Evolutionary conservation across 495 filamentous ascomycete genomes (phyloP).

Genomic region (Sordaria brevicollis): DNA sequence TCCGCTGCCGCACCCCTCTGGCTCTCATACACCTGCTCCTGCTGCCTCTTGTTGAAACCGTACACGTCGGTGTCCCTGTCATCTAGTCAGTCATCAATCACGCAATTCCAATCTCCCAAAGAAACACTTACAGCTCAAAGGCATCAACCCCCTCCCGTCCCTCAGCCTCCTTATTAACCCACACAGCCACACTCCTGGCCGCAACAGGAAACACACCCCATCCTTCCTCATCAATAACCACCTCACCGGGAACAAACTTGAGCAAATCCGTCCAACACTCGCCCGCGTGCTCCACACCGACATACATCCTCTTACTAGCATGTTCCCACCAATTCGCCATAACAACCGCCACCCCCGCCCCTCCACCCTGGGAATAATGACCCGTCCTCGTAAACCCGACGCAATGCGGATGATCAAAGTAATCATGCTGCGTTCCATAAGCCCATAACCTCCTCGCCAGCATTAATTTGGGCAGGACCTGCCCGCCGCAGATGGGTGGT

Average conservation of each 20-base stretch:
- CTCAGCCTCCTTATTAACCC: conserved; percentile 45
- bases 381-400: conserved; percentile 54
- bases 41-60: neutral
- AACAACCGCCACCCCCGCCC: conserved; percentile 47
- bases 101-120: neutral
- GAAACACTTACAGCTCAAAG: conserved; percentile 5
- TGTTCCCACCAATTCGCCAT: conserved; percentile 43
- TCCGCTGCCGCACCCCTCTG: neutral
- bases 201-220: conserved; percentile 46
- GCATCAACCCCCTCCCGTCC: conserved; percentile 36
- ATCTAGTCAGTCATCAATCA: neutral
- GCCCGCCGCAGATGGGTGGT: conserved; percentile 46
- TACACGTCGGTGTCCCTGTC: neutral
- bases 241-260: conserved; percentile 33
- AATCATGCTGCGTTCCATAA: conserved; percentile 60
- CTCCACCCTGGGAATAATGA: conserved; percentile 17
- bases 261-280: conserved; percentile 56
- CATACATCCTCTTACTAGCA: conserved; percentile 45
- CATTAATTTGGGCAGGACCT: conserved; percentile 46
- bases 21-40: neutral
- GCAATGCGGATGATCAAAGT: conserved; percentile 55
- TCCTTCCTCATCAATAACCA: conserved; percentile 45
- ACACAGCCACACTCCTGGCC: conserved; percentile 47
- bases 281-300: conserved; percentile 45
- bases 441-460: conserved; percentile 59